Conservation (phyloP, 1,284 basidiomycete genomes). For the Stygiomarasmius scandens region DNA sequence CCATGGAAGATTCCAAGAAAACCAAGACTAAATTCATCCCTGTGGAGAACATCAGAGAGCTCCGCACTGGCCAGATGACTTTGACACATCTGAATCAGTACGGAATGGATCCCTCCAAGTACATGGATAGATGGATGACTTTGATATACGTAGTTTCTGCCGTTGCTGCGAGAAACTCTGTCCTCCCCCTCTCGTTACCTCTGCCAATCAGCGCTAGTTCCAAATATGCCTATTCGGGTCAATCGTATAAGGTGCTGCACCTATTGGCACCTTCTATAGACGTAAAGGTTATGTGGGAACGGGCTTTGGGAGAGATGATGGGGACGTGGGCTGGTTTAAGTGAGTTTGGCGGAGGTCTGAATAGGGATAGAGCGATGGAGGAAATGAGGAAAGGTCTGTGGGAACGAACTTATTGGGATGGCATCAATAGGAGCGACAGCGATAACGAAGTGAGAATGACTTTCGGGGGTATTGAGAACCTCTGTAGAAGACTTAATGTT, state of each 20-base stretch:
- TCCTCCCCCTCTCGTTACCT: not conserved
- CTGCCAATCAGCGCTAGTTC: constrained; percentile 2
- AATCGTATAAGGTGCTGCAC: constrained; percentile 91
- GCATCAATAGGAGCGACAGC: constrained; percentile 45
- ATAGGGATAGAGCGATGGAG: constrained; percentile 14
- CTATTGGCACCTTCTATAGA: constrained; percentile 78
- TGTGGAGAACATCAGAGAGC: constrained; percentile 90
- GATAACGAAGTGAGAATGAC: constrained; percentile 62
- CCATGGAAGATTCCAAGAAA: not conserved
- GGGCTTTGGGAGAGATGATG: constrained; percentile 59
- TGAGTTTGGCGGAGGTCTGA: constrained; percentile 37
- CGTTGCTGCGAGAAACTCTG: not conserved
- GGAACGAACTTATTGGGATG: constrained; percentile 84
- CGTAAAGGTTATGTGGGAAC: constrained; percentile 71
- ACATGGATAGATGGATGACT: constrained; percentile 75
- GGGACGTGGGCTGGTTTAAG: constrained; percentile 70
- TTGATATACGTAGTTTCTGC: constrained; percentile 57
- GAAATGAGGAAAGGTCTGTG: constrained; percentile 74
- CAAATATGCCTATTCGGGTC: constrained; percentile 47
- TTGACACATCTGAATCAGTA: constrained; percentile 77
- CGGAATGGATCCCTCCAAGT: constrained; percentile 59
- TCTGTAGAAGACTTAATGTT: constrained; percentile 81
- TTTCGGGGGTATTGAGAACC: constrained; percentile 73
- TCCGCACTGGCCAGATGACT: constrained; percentile 79
- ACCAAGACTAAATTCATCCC: constrained; percentile 52